Percentiles rank a stretch among this genome's conserved stretches.
Conservation (phyloP, 2,329 filamentous ascomycete genomes). For the Dothideomycetes sp. region DNA sequence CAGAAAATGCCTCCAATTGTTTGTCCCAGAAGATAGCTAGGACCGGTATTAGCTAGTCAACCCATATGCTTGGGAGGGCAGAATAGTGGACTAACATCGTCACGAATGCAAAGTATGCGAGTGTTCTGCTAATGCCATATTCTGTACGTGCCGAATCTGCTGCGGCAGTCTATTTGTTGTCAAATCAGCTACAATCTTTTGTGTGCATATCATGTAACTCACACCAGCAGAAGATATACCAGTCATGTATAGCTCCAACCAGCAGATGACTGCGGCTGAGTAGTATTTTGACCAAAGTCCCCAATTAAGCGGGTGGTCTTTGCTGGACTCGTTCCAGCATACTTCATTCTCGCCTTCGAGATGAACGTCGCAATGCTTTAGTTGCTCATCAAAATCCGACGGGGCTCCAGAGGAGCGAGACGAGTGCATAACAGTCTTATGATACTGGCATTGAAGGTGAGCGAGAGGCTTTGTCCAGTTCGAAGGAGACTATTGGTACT, state of each 20-base stretch:
- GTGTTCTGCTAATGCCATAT: constrained; percentile 10
- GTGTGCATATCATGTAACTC: not conserved
- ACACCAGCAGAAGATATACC: constrained; percentile 13
- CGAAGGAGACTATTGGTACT: too few relatives aligned
- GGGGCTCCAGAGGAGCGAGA: not conserved
- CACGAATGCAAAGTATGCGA: constrained; percentile 13
- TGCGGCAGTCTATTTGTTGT: constrained; percentile 10
- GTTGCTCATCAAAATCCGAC: constrained; percentile 3
- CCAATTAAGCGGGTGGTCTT: constrained; percentile 13
- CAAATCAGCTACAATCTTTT: not conserved
- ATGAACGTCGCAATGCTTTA: constrained; percentile 9
- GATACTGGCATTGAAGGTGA: too few relatives aligned
- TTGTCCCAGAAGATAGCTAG: constrained; percentile 23
- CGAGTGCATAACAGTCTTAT: not conserved
- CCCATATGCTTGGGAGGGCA: not conserved
- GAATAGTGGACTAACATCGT: constrained; percentile 9
- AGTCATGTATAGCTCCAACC: constrained; percentile 14
- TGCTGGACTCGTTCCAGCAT: constrained; percentile 10
- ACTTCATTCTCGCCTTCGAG: constrained; percentile 10
- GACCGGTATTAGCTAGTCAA: too few relatives aligned
- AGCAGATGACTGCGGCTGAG: constrained; percentile 9
- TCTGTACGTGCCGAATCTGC: constrained; percentile 10
- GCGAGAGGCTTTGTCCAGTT: too few relatives aligned
- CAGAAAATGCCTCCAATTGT: constrained; percentile 25
- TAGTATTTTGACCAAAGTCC: constrained; percentile 9